A percentile compares a stretch with the other conserved stretches of the same genome.
Conservation (phyloP, 2,329 filamentous ascomycete species). For the Grosmannia clavigera region DNA sequence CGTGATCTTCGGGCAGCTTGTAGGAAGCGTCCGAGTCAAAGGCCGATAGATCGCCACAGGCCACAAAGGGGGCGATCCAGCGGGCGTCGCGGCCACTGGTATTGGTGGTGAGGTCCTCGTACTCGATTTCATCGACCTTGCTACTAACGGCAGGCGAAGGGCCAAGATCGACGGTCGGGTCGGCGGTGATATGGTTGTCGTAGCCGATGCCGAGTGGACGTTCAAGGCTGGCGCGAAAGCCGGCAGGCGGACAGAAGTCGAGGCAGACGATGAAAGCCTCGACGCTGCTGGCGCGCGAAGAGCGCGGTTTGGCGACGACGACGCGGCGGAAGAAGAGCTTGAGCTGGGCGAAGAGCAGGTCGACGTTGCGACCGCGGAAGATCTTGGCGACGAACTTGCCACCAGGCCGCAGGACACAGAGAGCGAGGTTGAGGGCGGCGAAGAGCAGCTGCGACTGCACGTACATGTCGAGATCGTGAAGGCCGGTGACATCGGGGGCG, state of each 20-base stretch:
- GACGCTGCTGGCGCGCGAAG: conserved; percentile 88
- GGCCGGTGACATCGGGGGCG: conserved; percentile 87
- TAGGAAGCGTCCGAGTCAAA: conserved; percentile 97
- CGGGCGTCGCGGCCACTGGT: conserved; percentile 23
- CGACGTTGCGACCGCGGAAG: conserved; percentile 89
- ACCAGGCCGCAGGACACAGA: conserved; percentile 75
- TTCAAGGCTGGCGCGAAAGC: conserved; percentile 64
- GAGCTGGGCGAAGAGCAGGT: conserved; percentile 85
- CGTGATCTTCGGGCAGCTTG: conserved; percentile 70
- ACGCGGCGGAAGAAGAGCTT: conserved; percentile 83
- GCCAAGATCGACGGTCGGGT: neutral
- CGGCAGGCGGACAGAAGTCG: conserved; percentile 68
- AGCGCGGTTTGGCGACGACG: conserved; percentile 83
- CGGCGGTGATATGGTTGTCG: neutral
- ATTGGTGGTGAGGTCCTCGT: conserved; percentile 29
- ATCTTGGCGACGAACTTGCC: conserved; percentile 98
- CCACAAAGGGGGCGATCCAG: conserved; percentile 93
- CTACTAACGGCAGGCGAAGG: conserved; percentile 16
- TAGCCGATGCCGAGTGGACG: conserved; percentile 58
- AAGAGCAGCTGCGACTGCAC: conserved; percentile 93
- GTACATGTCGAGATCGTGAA: conserved; percentile 97
- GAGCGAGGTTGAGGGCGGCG: conserved; percentile 81
- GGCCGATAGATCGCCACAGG: conserved; percentile 89
- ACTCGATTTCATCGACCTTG: conserved; percentile 28
- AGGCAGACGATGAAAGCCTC: conserved; percentile 95